Evolutionary conservation across 108 stramenopile species (phyloP).

Genomic region (Fistulifera pelliculosa): DNA sequence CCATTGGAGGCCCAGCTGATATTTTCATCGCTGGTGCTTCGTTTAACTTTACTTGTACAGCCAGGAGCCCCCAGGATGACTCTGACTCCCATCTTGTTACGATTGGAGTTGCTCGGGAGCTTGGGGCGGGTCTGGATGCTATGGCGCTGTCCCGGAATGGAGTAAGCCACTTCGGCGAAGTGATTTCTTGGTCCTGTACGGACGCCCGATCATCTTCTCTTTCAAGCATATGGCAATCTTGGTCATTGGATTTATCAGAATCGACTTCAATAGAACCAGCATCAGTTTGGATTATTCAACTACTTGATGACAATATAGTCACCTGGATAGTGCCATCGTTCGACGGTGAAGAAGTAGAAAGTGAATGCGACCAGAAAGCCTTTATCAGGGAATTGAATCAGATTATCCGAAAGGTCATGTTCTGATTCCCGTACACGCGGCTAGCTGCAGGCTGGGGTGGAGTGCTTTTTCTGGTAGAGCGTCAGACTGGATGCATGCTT

Average conservation of each 20-base stretch:
- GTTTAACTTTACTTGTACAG: not conserved
- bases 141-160: not conserved
- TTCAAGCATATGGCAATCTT: too few relatives aligned
- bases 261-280: not conserved
- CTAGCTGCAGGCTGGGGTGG: too few relatives aligned
- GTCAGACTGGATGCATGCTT: conserved; percentile 25
- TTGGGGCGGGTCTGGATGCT: not conserved
- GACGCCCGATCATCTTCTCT: not conserved
- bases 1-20: not conserved
- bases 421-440: too few relatives aligned
- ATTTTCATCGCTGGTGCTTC: conserved; percentile 5
- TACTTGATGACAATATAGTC: conserved; percentile 16
- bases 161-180: not conserved
- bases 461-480: conserved; percentile 2
- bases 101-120: not conserved
- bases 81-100: not conserved
- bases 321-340: conserved; percentile 23
- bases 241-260: too few relatives aligned
- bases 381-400: too few relatives aligned
- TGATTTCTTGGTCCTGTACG: not conserved
- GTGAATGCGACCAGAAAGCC: too few relatives aligned
- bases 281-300: conserved; percentile 28
- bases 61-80: not conserved
- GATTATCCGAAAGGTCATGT: too few relatives aligned
- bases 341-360: not conserved